phyloP scores from a whole-genome alignment of 2,329 filamentous ascomycete species.

The Nothopassalora personata region DNA sequence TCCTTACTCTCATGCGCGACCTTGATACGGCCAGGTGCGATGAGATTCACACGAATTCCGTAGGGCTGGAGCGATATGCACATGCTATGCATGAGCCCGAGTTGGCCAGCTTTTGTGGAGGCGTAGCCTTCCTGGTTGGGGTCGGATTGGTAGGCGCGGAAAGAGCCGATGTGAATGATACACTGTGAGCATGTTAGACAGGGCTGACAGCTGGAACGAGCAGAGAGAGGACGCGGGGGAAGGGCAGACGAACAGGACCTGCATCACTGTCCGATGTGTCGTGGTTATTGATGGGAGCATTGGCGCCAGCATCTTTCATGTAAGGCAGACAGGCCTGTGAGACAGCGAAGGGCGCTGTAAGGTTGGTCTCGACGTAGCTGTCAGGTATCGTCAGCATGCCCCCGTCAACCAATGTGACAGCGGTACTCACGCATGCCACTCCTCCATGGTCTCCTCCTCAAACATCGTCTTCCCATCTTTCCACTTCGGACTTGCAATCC shows the following conservation, averaged over 20 bases:
- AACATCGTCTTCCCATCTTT: slow-evolving; percentile 30
- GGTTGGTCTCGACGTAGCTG: slow-evolving; percentile 36
- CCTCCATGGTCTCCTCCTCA: slow-evolving; percentile 29
- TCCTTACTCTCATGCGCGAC: slow-evolving; percentile 40
- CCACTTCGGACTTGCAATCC: slow-evolving; percentile 32
- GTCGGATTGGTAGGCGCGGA: slow-evolving; percentile 46
- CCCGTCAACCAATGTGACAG: not conserved
- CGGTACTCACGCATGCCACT: slow-evolving; percentile 32
- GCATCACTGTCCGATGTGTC: slow-evolving; percentile 14
- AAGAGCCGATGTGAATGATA: slow-evolving; percentile 46
- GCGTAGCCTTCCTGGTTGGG: slow-evolving; percentile 47
- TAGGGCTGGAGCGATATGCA: slow-evolving; percentile 40
- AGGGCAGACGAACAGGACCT: slow-evolving; percentile 12
- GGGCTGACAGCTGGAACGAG: no score
- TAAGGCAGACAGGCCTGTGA: slow-evolving; percentile 29
- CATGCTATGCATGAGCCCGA: slow-evolving; percentile 48
- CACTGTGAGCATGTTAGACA: slow-evolving; percentile 8
- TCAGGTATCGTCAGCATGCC: not conserved
- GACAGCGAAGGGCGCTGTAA: slow-evolving; percentile 33
- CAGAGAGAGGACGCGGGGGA: not conserved
- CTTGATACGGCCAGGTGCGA: slow-evolving; percentile 49
- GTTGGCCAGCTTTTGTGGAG: slow-evolving; percentile 44
- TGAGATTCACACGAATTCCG: slow-evolving; percentile 43
- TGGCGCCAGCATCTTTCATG: slow-evolving; percentile 21
- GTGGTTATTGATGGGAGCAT: slow-evolving; percentile 13